Evolutionary conservation across 495 filamentous ascomycete genomes (phyloP), one percentile per base, ranked within the genome.

Genomic region (Penicillium samsonianum): DNA sequence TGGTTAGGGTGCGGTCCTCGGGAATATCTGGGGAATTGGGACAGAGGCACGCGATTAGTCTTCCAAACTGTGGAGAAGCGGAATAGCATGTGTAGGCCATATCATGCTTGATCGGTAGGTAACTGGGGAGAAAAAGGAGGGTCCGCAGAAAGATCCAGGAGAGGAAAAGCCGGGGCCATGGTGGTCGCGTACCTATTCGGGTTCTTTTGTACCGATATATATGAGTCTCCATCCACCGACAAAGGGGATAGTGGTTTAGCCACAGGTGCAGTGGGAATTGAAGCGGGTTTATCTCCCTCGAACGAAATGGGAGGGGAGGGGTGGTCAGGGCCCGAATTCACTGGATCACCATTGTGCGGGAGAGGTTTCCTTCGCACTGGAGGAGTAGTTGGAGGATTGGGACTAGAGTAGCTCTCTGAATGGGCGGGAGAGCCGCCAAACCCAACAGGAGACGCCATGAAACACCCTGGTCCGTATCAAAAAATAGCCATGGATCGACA

Each of bases 101-200:
- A 49, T 62, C 65, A 55, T 53, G 41, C 12, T 33, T 16, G 37
- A 31, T 42, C 16, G 30, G 53, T 44, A 50, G 46, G 43, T 46
- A 59, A 22, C 37, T 46, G 53, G 60, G 59, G 51, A 28, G 25
- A 47, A 59, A 52, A 44, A 60, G 46, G 31, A 43, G 44, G 55
- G 43, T 38, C 19, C 37, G 19, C 30, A n/a, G 10, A 56, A 53
- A 35, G 44, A 51, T 31, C 52, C 51, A 31, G 59, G 50, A 31
- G 58, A 45, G 41, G 47, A 40, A 50, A 53, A 28, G 14, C 25
- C 44, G 35, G 44, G 43, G 33, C 28, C 33, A 37, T 20, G 45
- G 28, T 33, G 20, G 45, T 57, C 56, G 61, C 77, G 73, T 77
- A 79, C 77, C 73, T 75, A 60, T 77, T 73, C 19, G 70, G 57